phyloP scores from a whole-genome alignment of 2,329 filamentous ascomycete genomes.

The Dothideomycetes sp. region DNA sequence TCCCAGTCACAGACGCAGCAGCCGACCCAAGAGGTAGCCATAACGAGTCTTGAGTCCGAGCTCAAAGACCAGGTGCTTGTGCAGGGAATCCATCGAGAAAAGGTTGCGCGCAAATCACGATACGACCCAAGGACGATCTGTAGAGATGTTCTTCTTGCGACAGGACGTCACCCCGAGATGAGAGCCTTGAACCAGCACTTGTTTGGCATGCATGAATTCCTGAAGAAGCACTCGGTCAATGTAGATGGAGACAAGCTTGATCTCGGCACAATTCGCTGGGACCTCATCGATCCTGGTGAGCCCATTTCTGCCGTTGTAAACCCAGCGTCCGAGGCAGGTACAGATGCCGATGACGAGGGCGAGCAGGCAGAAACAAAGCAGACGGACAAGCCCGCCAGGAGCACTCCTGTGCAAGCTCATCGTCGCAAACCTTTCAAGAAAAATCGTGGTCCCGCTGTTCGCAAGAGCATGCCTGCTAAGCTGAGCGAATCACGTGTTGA shows the following conservation, averaged over 20 bases:
- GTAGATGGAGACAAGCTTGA: slow-evolving; percentile 37
- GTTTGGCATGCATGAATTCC: slow-evolving; percentile 27
- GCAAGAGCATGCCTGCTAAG: background rate
- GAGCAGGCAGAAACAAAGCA: background rate
- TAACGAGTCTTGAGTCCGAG: slow-evolving; percentile 2
- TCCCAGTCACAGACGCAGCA: too few relatives aligned
- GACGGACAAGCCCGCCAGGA: too few relatives aligned
- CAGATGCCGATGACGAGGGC: slow-evolving; percentile 23
- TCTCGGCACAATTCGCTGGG: slow-evolving; percentile 49
- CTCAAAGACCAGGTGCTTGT: slow-evolving; percentile 26
- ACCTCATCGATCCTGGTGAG: slow-evolving; percentile 47
- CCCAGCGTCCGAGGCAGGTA: slow-evolving; percentile 22
- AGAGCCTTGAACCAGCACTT: slow-evolving; percentile 49
- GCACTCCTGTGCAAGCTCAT: background rate
- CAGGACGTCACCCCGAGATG: slow-evolving; percentile 50
- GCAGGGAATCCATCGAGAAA: slow-evolving; percentile 34
- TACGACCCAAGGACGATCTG: slow-evolving; percentile 55
- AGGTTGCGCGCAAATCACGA: slow-evolving; percentile 35
- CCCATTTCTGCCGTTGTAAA: slow-evolving; percentile 24
- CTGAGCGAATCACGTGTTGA: background rate
- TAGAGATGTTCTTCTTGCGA: slow-evolving; percentile 50
- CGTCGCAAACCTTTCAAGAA: background rate
- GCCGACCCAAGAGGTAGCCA: too few relatives aligned
- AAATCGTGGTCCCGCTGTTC: background rate
- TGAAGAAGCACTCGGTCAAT: slow-evolving; percentile 19